Percentiles rank a stretch among this genome's conserved stretches.
These are phyloP conservation scores for Cutaneotrichosporon arboriforme DNA, from an alignment of 1,284 basidiomycete genomes.

Conservation along the genomic window DNA sequence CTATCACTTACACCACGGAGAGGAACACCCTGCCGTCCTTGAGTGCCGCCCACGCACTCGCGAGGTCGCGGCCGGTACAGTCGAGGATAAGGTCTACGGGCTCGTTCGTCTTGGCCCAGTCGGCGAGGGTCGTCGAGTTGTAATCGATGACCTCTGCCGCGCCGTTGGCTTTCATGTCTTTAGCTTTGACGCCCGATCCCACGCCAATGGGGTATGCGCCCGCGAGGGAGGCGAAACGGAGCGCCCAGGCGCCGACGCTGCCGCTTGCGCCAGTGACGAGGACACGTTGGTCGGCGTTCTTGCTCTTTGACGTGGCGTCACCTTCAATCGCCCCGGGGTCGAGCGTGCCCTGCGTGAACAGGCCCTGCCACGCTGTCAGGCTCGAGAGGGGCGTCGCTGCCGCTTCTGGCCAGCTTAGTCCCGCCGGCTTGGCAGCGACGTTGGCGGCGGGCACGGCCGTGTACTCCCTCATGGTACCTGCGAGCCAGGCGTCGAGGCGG, in stretches of 20 bases:
- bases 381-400: slow-evolving; percentile 11
- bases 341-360: slow-evolving; percentile 12
- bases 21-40: slow-evolving; percentile 9
- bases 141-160: slow-evolving; percentile 12
- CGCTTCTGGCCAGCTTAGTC: slow-evolving; percentile 11
- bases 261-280: slow-evolving; percentile 11
- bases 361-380: slow-evolving; percentile 15
- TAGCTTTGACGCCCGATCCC: background rate
- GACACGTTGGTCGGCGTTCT: slow-evolving; percentile 1
- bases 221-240: slow-evolving; percentile 3
- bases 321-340: background rate
- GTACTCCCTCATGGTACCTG: slow-evolving; percentile 6
- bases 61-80: slow-evolving; percentile 7
- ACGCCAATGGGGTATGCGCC: slow-evolving; percentile 7
- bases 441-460: slow-evolving; percentile 6
- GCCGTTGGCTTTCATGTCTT: background rate
- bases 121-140: background rate
- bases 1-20: slow-evolving; percentile 7
- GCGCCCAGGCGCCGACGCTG: slow-evolving; percentile 10
- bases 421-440: slow-evolving; percentile 11
- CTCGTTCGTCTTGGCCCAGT: background rate
- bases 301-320: background rate
- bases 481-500: slow-evolving; percentile 13
- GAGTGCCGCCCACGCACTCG: slow-evolving; percentile 7
- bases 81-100: slow-evolving; percentile 13